Percentiles rank a stretch among this genome's conserved stretches.
Conservation (phyloP, 805 yeast genomes). For the Suhomyces sp. region DNA sequence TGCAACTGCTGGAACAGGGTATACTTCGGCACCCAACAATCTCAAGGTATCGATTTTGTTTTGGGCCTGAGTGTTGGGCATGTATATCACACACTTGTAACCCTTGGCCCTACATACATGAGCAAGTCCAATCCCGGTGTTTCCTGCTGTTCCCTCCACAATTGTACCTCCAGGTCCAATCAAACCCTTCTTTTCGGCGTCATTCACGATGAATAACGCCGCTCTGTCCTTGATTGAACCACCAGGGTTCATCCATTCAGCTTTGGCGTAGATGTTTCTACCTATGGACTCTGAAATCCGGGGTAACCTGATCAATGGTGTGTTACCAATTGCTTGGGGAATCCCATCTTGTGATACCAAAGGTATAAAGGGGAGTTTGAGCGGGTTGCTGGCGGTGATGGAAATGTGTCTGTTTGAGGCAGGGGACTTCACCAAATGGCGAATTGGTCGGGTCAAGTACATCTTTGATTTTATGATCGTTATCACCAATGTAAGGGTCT, state of each 20-base stretch:
- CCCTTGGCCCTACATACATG: constrained; percentile 78
- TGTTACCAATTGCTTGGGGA: constrained; percentile 87
- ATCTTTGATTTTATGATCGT: no score
- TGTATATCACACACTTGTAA: constrained; percentile 80
- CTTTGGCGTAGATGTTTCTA: constrained; percentile 81
- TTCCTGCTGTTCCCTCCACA: constrained; percentile 93
- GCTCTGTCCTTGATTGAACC: constrained; percentile 93
- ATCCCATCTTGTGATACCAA: constrained; percentile 66
- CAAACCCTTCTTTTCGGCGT: constrained; percentile 70
- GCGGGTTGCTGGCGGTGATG: constrained; percentile 9
- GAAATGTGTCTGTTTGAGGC: constrained; percentile 3
- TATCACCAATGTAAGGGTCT: no score
- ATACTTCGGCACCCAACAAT: constrained; percentile 79
- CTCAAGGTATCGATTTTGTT: constrained; percentile 72
- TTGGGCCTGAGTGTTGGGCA: constrained; percentile 89
- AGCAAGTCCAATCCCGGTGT: constrained; percentile 93
- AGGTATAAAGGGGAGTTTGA: constrained; percentile 56
- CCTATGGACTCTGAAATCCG: constrained; percentile 57
- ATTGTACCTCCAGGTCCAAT: constrained; percentile 79
- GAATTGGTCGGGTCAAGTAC: background rate
- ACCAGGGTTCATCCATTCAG: constrained; percentile 92
- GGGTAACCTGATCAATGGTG: constrained; percentile 72
- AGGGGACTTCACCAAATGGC: background rate
- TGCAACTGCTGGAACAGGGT: constrained; percentile 87
- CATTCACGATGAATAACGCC: constrained; percentile 71